phyloP scores from a whole-genome alignment of 2,329 filamentous ascomycete species.

The Ceratocystiopsis sp. region DNA sequence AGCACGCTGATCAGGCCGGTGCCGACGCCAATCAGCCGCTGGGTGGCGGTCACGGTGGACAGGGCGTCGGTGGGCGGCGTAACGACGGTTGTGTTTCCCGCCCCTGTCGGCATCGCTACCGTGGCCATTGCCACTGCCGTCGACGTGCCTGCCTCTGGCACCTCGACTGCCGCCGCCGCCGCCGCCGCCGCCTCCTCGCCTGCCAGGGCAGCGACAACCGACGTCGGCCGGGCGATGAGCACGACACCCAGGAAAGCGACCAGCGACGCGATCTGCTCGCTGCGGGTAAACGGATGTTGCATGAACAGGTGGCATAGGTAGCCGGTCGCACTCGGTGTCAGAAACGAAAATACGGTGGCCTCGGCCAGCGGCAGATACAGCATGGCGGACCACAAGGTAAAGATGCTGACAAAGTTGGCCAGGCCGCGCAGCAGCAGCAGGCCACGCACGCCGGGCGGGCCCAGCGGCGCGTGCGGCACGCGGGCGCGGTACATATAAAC shows the following conservation, averaged over 20 bases:
- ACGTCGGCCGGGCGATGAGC: slow-evolving; percentile 55
- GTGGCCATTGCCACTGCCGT: neutral
- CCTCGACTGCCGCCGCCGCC: neutral
- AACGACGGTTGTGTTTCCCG: neutral
- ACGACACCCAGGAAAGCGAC: slow-evolving; percentile 66
- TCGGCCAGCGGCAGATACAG: slow-evolving; percentile 74
- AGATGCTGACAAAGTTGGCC: slow-evolving; percentile 47
- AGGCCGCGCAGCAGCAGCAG: slow-evolving; percentile 34
- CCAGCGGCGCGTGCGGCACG: slow-evolving; percentile 54
- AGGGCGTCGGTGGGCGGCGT: neutral
- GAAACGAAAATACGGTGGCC: slow-evolving; percentile 77
- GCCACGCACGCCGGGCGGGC: slow-evolving; percentile 45
- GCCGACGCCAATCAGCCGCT: slow-evolving; percentile 10
- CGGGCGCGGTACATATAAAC: slow-evolving; percentile 57
- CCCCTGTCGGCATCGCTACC: neutral
- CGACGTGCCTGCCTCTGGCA: neutral
- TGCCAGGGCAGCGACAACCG: neutral
- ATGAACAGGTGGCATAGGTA: slow-evolving; percentile 62
- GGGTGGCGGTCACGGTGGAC: slow-evolving; percentile 1
- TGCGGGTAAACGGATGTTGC: slow-evolving; percentile 60
- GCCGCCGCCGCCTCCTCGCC: neutral
- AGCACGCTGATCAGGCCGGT: slow-evolving; percentile 57
- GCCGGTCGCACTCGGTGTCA: slow-evolving; percentile 62
- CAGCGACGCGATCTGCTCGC: slow-evolving; percentile 59
- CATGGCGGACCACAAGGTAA: slow-evolving; percentile 50